Base-by-base conservation (phyloP, 179 eudicot genomes). In the Sideroxylon spinosum region DNA sequence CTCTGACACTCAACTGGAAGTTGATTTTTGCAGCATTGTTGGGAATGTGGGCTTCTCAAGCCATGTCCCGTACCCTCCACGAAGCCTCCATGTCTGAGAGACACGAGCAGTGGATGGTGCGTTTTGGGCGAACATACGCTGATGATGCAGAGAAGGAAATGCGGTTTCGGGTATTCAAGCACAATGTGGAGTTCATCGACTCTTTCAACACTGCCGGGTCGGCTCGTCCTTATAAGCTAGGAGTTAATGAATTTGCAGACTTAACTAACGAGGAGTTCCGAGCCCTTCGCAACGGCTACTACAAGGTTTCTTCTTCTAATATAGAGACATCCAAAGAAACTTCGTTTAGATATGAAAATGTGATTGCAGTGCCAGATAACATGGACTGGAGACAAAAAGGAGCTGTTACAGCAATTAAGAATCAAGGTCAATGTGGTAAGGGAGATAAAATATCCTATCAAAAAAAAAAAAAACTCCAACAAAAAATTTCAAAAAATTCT, bases 391-490 rank as follows among this genome's bases (percentile, higher is more conserved):
- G 77, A 62, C 20, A 77, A 14, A 46, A 53, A 17, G 87, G 89
- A 71, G 89, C 86, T 20, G 86, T 86, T 7, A 86, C 87, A 3
- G 53, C 79, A 0, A 16, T 86, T 12, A 86, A 86, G 72, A 25
- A 86, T 26, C 89, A 86, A 82, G 82, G 86, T 0, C 23, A n/a
- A 25, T 84, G 87, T 53, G 85, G 89, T 86, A 70, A 72, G 81
- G 20, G 3, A 37, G 44, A 37, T n/a, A n/a, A n/a, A 1, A 37
- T 37, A 37, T 1, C 1, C 3, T 1, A 32, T 1, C 1, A 32
- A 32, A 32, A 32, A 32, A 32, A 32, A 32, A 32, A 37, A 37
- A 37, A 37, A n/a, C n/a, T n/a, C n/a, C n/a, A n/a, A n/a, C n/a
- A n/a, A n/a, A n/a, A n/a, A n/a, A n/a, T n/a, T n/a, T n/a, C n/a